Evolutionary conservation across 805 yeast genomes (phyloP), one percentile per base, ranked within the genome.

Genomic region (Yamadazyma laniorum): DNA sequence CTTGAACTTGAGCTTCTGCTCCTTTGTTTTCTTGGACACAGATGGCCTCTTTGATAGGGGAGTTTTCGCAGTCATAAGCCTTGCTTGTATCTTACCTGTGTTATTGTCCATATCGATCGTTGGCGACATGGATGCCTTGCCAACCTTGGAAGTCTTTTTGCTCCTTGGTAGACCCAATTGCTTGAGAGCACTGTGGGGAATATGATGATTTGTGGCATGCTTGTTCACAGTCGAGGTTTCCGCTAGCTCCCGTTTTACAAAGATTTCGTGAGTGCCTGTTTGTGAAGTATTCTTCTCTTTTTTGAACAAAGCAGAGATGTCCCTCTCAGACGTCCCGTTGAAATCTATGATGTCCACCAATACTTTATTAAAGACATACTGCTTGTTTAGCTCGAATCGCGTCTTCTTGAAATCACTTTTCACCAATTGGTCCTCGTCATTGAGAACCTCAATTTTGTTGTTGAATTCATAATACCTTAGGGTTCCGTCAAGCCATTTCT

Each of bases 401-500:
- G 29, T 6, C 12, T 32, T 28, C 26, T 45, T 40, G 49, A 67
- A 61, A 47, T 68, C 72, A 15, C 64, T 42, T 23, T 55, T 54
- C 25, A 68, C 55, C 39, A 70, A 48, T 22, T 55, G 51, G 16
- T 55, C 56, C 16, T 59, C 59, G 12, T 62, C 70, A 42, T 65
- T 67, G 34, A 52, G 57, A 15, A 76, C 53, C 36, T 72, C 71
- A 8, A 75, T 39, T 48, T 75, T 74, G 29, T 67, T 67, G 52
- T 77, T 77, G 48, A 74, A 63, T 45, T 65, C 67, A 50, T 70
- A 77, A 50, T 58, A 63, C 39, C 62, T 61, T 37, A 75, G 50
- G 8, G 50, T 58, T 1, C 81, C 81, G 48, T 77, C 82, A 39
- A 61, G 61, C 81, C 81, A 77, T 41, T 57, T 57, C 48, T 76